phyloP scores from a whole-genome alignment of 31 red algal genomes.

The Odonthalia washingtoniensis region DNA sequence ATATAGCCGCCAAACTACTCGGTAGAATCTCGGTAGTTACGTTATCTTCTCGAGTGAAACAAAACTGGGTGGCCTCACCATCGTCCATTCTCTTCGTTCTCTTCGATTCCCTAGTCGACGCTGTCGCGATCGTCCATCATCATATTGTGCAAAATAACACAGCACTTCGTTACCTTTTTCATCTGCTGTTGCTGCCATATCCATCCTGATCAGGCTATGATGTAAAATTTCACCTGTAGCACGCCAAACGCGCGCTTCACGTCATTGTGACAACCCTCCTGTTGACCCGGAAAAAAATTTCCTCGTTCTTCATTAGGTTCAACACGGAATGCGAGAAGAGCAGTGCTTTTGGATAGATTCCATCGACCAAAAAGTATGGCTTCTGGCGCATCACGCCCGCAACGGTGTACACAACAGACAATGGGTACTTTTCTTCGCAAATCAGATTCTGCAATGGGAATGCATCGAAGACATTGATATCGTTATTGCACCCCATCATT shows the following conservation, averaged over 20 bases:
- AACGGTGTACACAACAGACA: too few relatives aligned
- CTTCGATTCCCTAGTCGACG: neutral
- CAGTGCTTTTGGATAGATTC: too few relatives aligned
- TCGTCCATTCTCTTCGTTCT: neutral
- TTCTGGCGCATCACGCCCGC: too few relatives aligned
- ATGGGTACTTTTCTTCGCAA: too few relatives aligned
- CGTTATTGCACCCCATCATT: too few relatives aligned
- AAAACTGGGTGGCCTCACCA: neutral
- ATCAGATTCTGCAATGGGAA: too few relatives aligned
- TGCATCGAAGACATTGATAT: too few relatives aligned
- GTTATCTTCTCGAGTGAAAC: neutral
- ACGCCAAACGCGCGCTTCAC: constrained; percentile 28
- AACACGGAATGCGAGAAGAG: constrained; percentile 26
- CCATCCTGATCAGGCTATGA: neutral
- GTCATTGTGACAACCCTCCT: constrained; percentile 30
- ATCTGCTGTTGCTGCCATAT: constrained; percentile 20
- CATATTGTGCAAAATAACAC: too few relatives aligned
- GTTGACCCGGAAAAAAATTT: neutral
- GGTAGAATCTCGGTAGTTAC: constrained; percentile 2
- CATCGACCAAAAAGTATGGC: too few relatives aligned
- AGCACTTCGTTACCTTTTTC: constrained; percentile 5
- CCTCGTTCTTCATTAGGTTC: neutral
- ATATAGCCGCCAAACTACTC: neutral
- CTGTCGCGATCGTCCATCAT: too few relatives aligned
- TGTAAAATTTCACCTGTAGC: too few relatives aligned